phyloP scores from a whole-genome alignment of 1,284 basidiomycete genomes.

The Hemileia vastatrix region DNA sequence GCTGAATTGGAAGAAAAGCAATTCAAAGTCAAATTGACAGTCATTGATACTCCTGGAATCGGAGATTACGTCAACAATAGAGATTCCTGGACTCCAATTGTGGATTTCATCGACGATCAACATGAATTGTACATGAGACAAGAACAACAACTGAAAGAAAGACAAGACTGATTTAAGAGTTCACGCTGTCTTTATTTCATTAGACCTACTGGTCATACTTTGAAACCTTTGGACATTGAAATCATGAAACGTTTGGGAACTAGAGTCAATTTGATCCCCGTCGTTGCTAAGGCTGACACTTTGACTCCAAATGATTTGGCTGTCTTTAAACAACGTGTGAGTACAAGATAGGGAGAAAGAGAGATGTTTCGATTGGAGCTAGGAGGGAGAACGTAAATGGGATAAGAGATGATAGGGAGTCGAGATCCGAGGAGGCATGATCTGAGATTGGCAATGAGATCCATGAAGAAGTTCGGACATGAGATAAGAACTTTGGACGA shows the following conservation, averaged over 20 bases:
- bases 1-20: conserved; percentile 87
- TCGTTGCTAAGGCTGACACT: conserved; percentile 91
- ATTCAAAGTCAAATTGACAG: conserved; percentile 98
- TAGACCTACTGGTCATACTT: conserved; percentile 71
- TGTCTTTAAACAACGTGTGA: conserved; percentile 78
- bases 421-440: not conserved
- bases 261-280: conserved; percentile 90
- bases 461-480: not conserved
- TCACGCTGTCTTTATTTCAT: conserved; percentile 98
- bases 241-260: conserved; percentile 98
- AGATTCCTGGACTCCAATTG: conserved; percentile 93
- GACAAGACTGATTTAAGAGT: conserved; percentile 92
- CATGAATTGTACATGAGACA: conserved; percentile 99
- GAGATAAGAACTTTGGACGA: too few species aligned
- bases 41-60: conserved; percentile 97
- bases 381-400: not conserved
- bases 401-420: not conserved
- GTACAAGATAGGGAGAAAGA: conserved; percentile 24
- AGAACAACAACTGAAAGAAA: conserved; percentile 87
- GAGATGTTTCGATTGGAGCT: conserved; percentile 10
- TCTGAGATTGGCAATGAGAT: not conserved
- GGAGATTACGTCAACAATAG: conserved; percentile 99
- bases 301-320: conserved; percentile 84
- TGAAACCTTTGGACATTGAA: conserved; percentile 97
- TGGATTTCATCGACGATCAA: conserved; percentile 99